A percentile compares a stretch with the other conserved stretches of the same genome.
Evolutionary conservation across 2,329 filamentous ascomycete genomes (phyloP).

Genomic region (Calonectria crousiana): DNA sequence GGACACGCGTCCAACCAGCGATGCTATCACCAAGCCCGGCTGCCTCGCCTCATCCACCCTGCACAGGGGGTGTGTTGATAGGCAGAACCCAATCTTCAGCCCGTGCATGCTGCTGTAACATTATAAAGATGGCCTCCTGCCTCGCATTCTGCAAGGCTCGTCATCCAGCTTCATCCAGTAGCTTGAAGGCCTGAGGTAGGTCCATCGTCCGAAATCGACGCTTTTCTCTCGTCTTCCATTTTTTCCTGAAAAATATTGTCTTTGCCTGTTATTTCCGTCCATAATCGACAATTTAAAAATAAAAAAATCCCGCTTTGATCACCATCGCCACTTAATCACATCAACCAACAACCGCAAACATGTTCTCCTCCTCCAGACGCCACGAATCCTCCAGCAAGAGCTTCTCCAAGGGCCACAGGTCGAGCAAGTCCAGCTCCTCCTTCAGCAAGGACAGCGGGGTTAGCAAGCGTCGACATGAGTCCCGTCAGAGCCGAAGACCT

Average conservation of each 20-base stretch:
- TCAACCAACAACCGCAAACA: conserved; percentile 41
- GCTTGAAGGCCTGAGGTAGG: conserved; percentile 50
- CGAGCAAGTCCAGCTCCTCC: conserved; percentile 63
- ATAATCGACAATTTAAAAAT: conserved; percentile 15
- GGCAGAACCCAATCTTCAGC: conserved; percentile 37
- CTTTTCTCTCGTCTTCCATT: conserved; percentile 31
- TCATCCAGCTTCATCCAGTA: conserved; percentile 30
- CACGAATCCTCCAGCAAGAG: conserved; percentile 61
- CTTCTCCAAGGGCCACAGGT: conserved; percentile 66
- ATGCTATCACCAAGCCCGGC: conserved; percentile 40
- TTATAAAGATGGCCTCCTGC: conserved; percentile 43
- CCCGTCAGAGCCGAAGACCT: conserved; percentile 57
- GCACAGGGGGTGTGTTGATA: conserved; percentile 36
- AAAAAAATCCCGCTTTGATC: conserved; percentile 13
- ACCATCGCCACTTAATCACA: conserved; percentile 28
- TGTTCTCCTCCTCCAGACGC: conserved; percentile 63
- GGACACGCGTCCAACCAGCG: conserved; percentile 32
- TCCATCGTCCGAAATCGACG: conserved; percentile 32
- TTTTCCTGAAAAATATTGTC: conserved; percentile 12
- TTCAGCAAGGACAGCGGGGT: conserved; percentile 68
- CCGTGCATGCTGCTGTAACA: conserved; percentile 36
- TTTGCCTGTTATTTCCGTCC: conserved; percentile 20
- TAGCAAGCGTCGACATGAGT: conserved; percentile 67
- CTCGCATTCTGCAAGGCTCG: conserved; percentile 21
- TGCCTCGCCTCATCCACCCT: conserved; percentile 36